A percentile compares a stretch with the other conserved stretches of the same genome.
These are phyloP conservation scores for Solanum dulcamara DNA, from an alignment of 257 asterid species.

Conservation along the genomic window DNA sequence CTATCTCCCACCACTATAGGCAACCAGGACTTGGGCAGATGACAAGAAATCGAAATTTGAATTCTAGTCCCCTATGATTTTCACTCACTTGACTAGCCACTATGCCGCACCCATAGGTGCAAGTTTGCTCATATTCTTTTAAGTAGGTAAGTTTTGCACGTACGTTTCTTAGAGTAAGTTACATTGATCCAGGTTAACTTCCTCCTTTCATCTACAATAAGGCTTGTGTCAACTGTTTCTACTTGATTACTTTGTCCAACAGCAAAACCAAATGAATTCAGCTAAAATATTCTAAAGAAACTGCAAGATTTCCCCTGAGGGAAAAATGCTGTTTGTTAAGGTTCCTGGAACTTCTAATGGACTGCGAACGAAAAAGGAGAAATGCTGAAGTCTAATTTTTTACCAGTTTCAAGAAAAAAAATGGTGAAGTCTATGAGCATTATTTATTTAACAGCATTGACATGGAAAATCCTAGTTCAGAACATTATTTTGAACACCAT, in stretches of 20 bases:
- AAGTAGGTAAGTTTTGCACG: background rate
- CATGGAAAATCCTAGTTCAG: background rate
- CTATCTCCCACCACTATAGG: background rate
- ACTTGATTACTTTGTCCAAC: background rate
- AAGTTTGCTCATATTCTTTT: background rate
- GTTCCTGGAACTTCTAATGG: background rate
- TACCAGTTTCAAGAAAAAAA: too few species aligned
- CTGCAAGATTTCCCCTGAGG: background rate
- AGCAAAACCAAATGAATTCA: background rate
- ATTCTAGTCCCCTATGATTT: background rate
- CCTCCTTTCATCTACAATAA: background rate
- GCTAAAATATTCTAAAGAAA: background rate
- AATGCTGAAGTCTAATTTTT: background rate
- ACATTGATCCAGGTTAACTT: background rate
- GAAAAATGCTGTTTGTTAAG: background rate
- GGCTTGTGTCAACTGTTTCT: background rate
- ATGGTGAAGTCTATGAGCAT: background rate
- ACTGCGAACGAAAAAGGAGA: background rate
- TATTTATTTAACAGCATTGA: background rate
- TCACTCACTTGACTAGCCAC: background rate
- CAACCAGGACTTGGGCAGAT: background rate
- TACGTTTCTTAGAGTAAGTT: background rate
- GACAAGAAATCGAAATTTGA: background rate
- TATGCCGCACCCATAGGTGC: background rate
- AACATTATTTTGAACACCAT: background rate